phyloP scores from a whole-genome alignment of 345 rosid genomes.

The Gynandropsis gynandra region DNA sequence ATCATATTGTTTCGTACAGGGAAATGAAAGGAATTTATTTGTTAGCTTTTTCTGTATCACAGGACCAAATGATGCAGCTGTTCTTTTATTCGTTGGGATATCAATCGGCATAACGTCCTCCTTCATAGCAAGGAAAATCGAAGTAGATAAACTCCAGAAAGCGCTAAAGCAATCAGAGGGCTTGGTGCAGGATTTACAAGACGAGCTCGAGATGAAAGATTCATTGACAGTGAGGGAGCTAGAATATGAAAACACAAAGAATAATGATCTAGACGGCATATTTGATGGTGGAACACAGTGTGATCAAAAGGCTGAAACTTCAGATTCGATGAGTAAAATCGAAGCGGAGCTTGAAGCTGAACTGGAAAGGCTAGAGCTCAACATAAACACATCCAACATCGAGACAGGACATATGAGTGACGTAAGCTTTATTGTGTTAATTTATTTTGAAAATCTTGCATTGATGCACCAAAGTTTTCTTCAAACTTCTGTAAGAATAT shows the following conservation, averaged over 20 bases:
- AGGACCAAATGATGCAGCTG: conserved; percentile 40
- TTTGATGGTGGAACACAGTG: conserved; percentile 17
- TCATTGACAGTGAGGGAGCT: conserved; percentile 34
- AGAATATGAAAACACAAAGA: conserved; percentile 30
- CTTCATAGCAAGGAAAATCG: conserved; percentile 36
- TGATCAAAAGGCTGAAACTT: conserved; percentile 32
- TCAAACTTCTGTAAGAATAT: background rate
- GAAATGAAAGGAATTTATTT: background rate
- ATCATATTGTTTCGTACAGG: background rate
- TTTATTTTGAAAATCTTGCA: conserved; percentile 2
- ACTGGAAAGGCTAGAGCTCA: conserved; percentile 79
- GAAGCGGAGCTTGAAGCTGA: conserved; percentile 99
- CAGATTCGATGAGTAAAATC: conserved; percentile 58
- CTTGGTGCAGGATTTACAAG: conserved; percentile 73
- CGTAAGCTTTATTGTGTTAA: conserved; percentile 29
- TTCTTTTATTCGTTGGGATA: conserved; percentile 59
- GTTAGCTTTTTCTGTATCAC: conserved; percentile 6
- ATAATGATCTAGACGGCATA: conserved; percentile 24
- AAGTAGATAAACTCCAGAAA: conserved; percentile 40
- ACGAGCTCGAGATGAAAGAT: conserved; percentile 67
- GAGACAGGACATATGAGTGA: conserved; percentile 41
- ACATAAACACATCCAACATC: conserved; percentile 38
- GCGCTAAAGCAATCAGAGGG: conserved; percentile 51
- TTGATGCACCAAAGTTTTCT: background rate
- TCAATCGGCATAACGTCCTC: conserved; percentile 63